Conservation (phyloP, 2,329 filamentous ascomycete genomes). For the Zasmidium cellare region DNA sequence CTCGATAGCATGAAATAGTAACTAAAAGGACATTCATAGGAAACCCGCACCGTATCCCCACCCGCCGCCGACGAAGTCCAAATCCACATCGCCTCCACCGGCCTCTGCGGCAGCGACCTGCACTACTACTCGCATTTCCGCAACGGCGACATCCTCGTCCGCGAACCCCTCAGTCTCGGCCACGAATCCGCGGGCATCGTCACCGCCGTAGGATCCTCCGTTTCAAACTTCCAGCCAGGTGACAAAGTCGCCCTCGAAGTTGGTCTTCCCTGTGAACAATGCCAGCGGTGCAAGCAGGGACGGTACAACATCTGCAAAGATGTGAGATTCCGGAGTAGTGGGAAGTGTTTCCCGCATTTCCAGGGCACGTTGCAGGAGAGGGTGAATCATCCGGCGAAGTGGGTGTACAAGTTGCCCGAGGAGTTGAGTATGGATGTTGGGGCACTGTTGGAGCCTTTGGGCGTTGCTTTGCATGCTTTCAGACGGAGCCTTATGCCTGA, state of each 20-base stretch:
- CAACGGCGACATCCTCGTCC: conserved; percentile 83
- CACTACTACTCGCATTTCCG: conserved; percentile 87
- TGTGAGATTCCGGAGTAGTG: conserved; percentile 60
- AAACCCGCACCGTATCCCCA: conserved; percentile 50
- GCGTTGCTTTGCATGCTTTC: conserved; percentile 61
- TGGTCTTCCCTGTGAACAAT: conserved; percentile 75
- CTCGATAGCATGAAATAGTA: not conserved
- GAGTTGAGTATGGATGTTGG: conserved; percentile 56
- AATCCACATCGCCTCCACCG: conserved; percentile 64
- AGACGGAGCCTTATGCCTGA: conserved; percentile 52
- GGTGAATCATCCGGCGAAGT: conserved; percentile 61
- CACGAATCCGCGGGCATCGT: conserved; percentile 80
- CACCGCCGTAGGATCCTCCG: conserved; percentile 63
- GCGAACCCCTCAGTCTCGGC: conserved; percentile 77
- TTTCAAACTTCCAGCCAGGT: conserved; percentile 61
- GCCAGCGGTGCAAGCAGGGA: conserved; percentile 55
- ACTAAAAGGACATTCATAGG: conserved; percentile 44
- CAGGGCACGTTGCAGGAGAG: conserved; percentile 65
- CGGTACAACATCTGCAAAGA: conserved; percentile 63
- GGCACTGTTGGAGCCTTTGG: conserved; percentile 61
- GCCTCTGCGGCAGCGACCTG: conserved; percentile 70
- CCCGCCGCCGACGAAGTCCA: conserved; percentile 60
- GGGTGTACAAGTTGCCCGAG: conserved; percentile 60
- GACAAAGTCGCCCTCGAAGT: conserved; percentile 93
- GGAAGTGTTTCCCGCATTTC: conserved; percentile 61